A percentile compares a stretch with the other conserved stretches of the same genome.
These are phyloP conservation scores for Solanum megistacrolobum DNA, from an alignment of 257 asterid genomes.

Conservation along the genomic window DNA sequence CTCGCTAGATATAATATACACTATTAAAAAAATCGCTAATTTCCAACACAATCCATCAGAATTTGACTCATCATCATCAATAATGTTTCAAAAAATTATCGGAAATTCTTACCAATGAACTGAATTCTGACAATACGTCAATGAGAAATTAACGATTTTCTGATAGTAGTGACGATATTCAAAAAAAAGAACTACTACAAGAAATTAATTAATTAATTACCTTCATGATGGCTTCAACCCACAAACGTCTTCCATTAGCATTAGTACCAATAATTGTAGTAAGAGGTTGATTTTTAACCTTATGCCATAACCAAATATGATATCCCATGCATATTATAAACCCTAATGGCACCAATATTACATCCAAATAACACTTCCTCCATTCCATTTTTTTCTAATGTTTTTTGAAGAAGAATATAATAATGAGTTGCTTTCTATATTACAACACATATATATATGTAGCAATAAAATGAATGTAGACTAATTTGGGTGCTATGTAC, in stretches of 20 bases:
- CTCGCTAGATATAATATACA: neutral
- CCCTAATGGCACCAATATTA: slow-evolving; percentile 63
- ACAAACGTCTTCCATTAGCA: slow-evolving; percentile 67
- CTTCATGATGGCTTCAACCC: slow-evolving; percentile 91
- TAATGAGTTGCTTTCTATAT: neutral
- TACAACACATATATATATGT: neutral
- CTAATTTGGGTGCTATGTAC: slow-evolving; percentile 6
- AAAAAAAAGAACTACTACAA: neutral
- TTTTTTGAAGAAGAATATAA: neutral
- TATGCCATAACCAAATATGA: slow-evolving; percentile 70
- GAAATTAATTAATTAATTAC: slow-evolving; percentile 11
- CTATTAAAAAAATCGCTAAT: neutral
- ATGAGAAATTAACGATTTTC: neutral
- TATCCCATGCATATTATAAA: slow-evolving; percentile 44
- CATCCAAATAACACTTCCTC: slow-evolving; percentile 70
- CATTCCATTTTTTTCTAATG: slow-evolving; percentile 48
- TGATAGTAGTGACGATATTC: neutral
- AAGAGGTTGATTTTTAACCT: slow-evolving; percentile 60
- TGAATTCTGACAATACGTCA: neutral
- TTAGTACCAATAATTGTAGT: slow-evolving; percentile 71
- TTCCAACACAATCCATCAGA: fast-evolving
- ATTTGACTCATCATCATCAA: neutral
- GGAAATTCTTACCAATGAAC: neutral
- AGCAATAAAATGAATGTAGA: slow-evolving; percentile 14
- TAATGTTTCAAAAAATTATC: neutral